Base-by-base conservation (phyloP, 2,329 filamentous ascomycete species). In the Fusarium virguliforme region DNA sequence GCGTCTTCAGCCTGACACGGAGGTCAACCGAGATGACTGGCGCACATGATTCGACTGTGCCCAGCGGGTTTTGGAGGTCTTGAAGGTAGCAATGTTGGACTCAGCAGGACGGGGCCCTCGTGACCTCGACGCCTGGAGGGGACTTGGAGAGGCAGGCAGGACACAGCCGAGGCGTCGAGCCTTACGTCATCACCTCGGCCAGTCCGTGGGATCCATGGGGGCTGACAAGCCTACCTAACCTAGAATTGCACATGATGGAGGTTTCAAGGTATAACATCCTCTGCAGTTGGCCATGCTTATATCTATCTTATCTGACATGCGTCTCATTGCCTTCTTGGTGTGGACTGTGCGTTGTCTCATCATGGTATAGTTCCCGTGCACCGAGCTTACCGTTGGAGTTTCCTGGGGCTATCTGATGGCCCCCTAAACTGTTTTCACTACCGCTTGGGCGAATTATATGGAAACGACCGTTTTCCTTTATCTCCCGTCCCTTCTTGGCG, bases 141-240 rank as follows among this genome's bases (percentile, higher is more conserved):
- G 54, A 64, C 32, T 67, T 59, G 53, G 60, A 30, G 18, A 18
- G 18, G 18, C 18, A 30, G 28, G 28, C 5, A 30, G 32, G 32
- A 13, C 32, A 2, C 28, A 55, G 18, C 48, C 48, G 10, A 62
- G 64, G 60, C 61, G 15, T 61, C 67, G 62, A 65, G 50, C 71
- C 74, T 76, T 76, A 76, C 74, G 74, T 76, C 74, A 76, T 76
- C 72, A 75, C 40, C 18, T 18, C 18, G 18, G 18, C 18, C 18
- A 18, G 18, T 18, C 37, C 18, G 40, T 9, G 8, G 10, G 30
- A 32, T 8, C 30, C 10, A 32, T 32, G 8, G 30, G 30, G 30
- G 32, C 24, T 41, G 13, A 28, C 43, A 28, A n/a, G 24, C 26
- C 43, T 12, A 51, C 3, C n/a, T 51, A 51, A 48, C 43, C 43